Evolutionary conservation across 2,329 filamentous ascomycete species (phyloP), one percentile per base, ranked within the genome.

Genomic region (Aureobasidium lini): DNA sequence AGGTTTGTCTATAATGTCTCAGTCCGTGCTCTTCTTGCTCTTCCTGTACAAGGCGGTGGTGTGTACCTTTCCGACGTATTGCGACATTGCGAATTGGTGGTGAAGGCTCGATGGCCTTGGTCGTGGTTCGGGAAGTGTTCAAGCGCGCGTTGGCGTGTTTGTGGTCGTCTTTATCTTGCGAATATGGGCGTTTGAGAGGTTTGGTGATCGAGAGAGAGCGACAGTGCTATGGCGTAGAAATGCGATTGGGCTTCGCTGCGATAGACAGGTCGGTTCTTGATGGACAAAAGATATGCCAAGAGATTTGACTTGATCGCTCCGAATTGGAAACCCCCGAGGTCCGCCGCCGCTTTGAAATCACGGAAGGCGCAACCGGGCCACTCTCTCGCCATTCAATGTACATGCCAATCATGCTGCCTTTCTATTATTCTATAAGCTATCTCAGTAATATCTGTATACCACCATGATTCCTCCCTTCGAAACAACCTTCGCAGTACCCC

Each of bases 401-500:
- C 10, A 52, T 11, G 28, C 16, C 13, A 16, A 58, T 34, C 43
- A 58, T 58, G 56, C 49, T 42, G 42, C 32, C 34, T 43, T 13
- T 34, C 28, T 43, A n/a, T 16, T 13, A 9, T 42, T n/a, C 8
- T 5, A 13, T 54, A 42, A 28, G 23, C 28, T 15, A 31, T 1
- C 8, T 13, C 42, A 9, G 23, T 32, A 8, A 9, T 32, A 36
- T 11, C 6, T n/a, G 7, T 42, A 48, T 52, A 29, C 36, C 39
- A 58, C 61, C 62, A 71, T 68, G 64, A 71, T 73, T 52, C 72
- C 71, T 37, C 62, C 68, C 7, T 74, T 74, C 62, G 71, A 97
- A 88, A 95, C 93, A 62, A 87, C 93, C 64, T 97, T 97, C 74
- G 91, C 93, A 64, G 94, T 97, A 66, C 92, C 91, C 59, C 86